Evolutionary conservation across 1,139 yeast genomes (phyloP).

Genomic region (Yamadazyma triangularis): DNA sequence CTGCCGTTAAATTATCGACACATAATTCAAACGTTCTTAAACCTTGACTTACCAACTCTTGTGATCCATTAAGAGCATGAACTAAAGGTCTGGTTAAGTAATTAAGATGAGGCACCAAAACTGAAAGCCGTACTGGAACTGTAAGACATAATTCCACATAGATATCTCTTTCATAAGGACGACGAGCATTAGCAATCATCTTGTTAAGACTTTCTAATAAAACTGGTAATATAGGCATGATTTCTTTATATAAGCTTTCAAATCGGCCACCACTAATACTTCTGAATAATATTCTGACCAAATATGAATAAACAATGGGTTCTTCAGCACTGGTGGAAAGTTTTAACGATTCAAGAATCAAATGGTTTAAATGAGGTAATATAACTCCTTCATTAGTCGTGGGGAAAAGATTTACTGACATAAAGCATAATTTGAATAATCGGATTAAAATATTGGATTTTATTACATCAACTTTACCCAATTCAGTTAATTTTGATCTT

Average conservation of each 20-base stretch:
- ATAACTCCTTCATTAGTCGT: conserved; percentile 81
- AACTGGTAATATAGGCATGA: conserved; percentile 84
- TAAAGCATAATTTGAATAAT: conserved; percentile 84
- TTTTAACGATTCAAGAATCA: conserved; percentile 76
- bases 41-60: conserved; percentile 91
- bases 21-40: conserved; percentile 92
- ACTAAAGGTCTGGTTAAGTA: conserved; percentile 89
- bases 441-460: conserved; percentile 80
- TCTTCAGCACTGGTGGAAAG: conserved; percentile 86
- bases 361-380: conserved; percentile 77
- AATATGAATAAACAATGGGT: conserved; percentile 83
- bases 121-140: conserved; percentile 91
- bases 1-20: conserved; percentile 93
- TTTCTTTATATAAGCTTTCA: conserved; percentile 87
- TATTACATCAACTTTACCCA: conserved; percentile 77
- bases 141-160: conserved; percentile 93
- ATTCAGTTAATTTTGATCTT: conserved; percentile 64
- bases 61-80: conserved; percentile 83
- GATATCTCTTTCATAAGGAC: conserved; percentile 88
- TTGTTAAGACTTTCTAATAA: conserved; percentile 81
- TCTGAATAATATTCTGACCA: conserved; percentile 84
- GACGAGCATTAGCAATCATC: conserved; percentile 74
- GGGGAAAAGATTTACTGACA: conserved; percentile 94
- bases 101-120: conserved; percentile 86
- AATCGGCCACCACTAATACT: conserved; percentile 96